Evolutionary conservation across 1,284 basidiomycete genomes (phyloP).

Genomic region (Ceratobasidium sp.): DNA sequence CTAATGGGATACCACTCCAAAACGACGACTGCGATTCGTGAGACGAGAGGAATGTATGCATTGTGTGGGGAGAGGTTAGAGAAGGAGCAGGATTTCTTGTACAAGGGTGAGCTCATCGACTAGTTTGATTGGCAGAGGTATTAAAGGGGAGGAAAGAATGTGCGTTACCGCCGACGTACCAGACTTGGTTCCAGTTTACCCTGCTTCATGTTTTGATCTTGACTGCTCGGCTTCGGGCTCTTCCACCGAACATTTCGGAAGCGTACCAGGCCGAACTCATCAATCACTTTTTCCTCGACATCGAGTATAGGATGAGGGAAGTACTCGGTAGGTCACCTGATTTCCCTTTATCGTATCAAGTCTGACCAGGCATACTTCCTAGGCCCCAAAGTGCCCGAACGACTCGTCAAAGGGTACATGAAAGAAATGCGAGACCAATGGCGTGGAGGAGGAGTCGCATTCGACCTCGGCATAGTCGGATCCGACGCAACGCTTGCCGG

Average conservation of each 20-base stretch:
- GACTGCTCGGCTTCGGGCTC: slow-evolving; percentile 83
- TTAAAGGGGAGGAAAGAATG: slow-evolving; percentile 83
- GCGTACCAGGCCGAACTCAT: slow-evolving; percentile 81
- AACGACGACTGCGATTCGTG: slow-evolving; percentile 41
- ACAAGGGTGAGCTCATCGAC: slow-evolving; percentile 57
- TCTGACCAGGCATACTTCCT: not conserved
- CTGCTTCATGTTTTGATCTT: slow-evolving; percentile 94
- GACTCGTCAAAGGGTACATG: slow-evolving; percentile 89
- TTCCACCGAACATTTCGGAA: slow-evolving; percentile 70
- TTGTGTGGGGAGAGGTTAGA: slow-evolving; percentile 54
- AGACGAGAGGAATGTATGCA: slow-evolving; percentile 40
- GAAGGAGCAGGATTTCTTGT: slow-evolving; percentile 69
- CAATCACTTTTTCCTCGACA: slow-evolving; percentile 96
- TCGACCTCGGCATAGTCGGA: slow-evolving; percentile 78
- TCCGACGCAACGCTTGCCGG: slow-evolving; percentile 83
- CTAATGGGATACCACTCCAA: slow-evolving; percentile 40
- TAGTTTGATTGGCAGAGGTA: slow-evolving; percentile 7
- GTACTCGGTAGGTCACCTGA: slow-evolving; percentile 61
- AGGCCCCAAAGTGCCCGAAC: slow-evolving; percentile 64
- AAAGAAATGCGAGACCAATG: slow-evolving; percentile 89
- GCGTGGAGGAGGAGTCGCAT: slow-evolving; percentile 80
- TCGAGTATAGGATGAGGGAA: slow-evolving; percentile 87
- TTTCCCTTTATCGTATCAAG: not conserved
- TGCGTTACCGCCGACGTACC: slow-evolving; percentile 89
- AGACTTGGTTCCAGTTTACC: slow-evolving; percentile 96